phyloP scores from a whole-genome alignment of 225 moss, liverwort and hornwort species.

The Rhytidiadelphus loreus region DNA sequence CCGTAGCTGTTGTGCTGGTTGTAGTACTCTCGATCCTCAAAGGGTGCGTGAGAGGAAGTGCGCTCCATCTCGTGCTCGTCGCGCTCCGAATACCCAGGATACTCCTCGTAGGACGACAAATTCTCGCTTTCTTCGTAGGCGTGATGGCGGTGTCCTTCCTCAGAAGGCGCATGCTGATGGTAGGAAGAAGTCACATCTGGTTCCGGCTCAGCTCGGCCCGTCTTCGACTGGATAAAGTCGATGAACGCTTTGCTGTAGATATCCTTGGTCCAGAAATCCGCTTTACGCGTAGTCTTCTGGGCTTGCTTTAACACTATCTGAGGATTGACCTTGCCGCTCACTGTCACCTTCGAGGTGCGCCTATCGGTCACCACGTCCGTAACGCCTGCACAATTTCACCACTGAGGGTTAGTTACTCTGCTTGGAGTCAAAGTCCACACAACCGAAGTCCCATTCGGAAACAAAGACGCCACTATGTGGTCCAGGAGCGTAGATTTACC shows the following conservation, averaged over 20 bases:
- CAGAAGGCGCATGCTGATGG: conserved; percentile 14
- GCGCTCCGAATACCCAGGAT: conserved; percentile 2
- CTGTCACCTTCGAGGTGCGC: conserved; percentile 11
- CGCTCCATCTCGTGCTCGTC: background rate
- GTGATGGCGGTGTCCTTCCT: conserved; percentile 16
- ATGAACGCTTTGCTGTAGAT: conserved; percentile 40
- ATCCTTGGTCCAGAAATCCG: conserved; percentile 29
- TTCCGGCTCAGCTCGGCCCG: conserved; percentile 21
- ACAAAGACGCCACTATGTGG: background rate
- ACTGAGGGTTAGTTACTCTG: background rate
- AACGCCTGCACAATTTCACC: conserved; percentile 15
- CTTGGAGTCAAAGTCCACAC: background rate
- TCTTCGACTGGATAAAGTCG: conserved; percentile 45
- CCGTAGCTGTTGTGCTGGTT: background rate
- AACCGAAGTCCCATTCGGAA: background rate
- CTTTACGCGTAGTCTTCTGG: conserved; percentile 13
- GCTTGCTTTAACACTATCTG: conserved; percentile 13
- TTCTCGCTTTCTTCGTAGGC: conserved; percentile 36
- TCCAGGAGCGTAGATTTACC: conserved; percentile 4
- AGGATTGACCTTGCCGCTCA: conserved; percentile 44
- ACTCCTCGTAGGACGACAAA: conserved; percentile 31
- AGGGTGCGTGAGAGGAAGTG: background rate
- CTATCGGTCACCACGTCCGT: conserved; percentile 3
- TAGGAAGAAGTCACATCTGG: conserved; percentile 24
- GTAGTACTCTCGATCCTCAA: background rate